A percentile compares a stretch with the other conserved stretches of the same genome.
These are phyloP conservation scores for Exserohilum rostratum DNA, from an alignment of 2,329 filamentous ascomycete species.

Conservation along the genomic window DNA sequence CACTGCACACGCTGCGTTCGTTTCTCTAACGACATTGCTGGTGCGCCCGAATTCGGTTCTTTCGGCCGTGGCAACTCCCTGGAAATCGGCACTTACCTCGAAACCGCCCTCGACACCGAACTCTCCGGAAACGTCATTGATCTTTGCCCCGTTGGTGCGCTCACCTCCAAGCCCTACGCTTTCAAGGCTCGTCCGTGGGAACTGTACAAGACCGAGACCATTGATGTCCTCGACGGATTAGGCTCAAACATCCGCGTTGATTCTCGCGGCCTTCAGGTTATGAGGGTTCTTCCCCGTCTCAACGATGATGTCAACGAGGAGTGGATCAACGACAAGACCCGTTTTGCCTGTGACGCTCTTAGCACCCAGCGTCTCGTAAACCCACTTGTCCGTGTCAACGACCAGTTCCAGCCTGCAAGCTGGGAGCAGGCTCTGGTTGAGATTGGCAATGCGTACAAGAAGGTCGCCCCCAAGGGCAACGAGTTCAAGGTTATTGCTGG, in stretches of 20 bases:
- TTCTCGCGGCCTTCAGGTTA: conserved; percentile 90
- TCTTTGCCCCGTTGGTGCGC: conserved; percentile 93
- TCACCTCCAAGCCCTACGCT: conserved; percentile 96
- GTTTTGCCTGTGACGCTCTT: conserved; percentile 94
- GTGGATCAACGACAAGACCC: conserved; percentile 99
- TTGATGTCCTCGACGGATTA: conserved; percentile 90
- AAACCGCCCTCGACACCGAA: conserved; percentile 91
- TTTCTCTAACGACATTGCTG: conserved; percentile 96
- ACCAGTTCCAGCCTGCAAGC: conserved; percentile 88
- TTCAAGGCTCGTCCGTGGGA: conserved; percentile 98
- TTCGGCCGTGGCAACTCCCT: conserved; percentile 95
- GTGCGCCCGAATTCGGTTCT: conserved; percentile 92
- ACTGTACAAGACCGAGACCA: conserved; percentile 91
- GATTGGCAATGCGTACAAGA: conserved; percentile 79
- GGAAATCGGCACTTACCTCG: conserved; percentile 97
- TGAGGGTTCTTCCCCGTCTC: conserved; percentile 88
- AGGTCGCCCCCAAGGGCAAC: conserved; percentile 81
- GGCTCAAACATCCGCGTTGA: conserved; percentile 96
- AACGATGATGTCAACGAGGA: conserved; percentile 99
- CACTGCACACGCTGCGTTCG: conserved; percentile 98
- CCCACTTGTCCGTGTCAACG: conserved; percentile 83
- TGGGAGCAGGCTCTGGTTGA: conserved; percentile 96
- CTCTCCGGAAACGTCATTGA: conserved; percentile 98
- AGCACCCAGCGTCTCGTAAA: conserved; percentile 96
- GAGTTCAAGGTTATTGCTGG: conserved; percentile 97